These are phyloP conservation scores for Sclerotinia nivalis DNA, from an alignment of 2,329 filamentous ascomycete genomes.

Conservation along the genomic window DNA sequence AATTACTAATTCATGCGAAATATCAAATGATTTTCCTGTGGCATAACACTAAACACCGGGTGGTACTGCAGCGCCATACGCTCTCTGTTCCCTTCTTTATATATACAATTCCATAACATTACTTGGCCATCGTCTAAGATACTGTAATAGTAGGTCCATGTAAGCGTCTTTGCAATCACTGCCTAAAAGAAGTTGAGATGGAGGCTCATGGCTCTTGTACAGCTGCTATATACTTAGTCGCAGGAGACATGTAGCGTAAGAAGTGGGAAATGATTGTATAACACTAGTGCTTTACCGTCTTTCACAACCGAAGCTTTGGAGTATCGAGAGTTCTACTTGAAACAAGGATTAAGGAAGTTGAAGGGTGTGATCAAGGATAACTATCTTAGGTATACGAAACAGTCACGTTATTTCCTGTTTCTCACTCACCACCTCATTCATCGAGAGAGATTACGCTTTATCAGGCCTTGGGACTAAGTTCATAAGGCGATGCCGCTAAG, in stretches of 20 bases:
- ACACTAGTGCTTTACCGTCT: no score
- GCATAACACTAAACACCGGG: neutral
- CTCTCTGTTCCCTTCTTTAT: neutral
- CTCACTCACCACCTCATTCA: neutral
- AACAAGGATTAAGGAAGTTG: neutral
- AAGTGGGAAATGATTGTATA: no score
- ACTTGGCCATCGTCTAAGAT: neutral
- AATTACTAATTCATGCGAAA: neutral
- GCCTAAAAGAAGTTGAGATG: neutral
- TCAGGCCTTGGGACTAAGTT: neutral
- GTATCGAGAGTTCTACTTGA: neutral
- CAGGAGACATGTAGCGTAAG: no score
- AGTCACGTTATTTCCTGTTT: neutral
- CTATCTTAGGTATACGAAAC: fast-evolving
- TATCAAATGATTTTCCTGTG: neutral
- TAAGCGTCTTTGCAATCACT: neutral
- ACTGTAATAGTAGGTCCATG: neutral
- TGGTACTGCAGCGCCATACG: neutral
- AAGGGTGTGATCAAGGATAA: neutral
- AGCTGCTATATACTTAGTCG: neutral
- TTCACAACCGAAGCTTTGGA: neutral
- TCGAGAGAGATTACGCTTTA: neutral
- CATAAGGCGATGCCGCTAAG: neutral
- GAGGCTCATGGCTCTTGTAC: neutral
- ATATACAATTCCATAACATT: neutral